A percentile compares a stretch with the other conserved stretches of the same genome.
These are phyloP conservation scores for Phaeoacremonium minimum DNA, from an alignment of 2,329 filamentous ascomycete species.

Conservation along the genomic window DNA sequence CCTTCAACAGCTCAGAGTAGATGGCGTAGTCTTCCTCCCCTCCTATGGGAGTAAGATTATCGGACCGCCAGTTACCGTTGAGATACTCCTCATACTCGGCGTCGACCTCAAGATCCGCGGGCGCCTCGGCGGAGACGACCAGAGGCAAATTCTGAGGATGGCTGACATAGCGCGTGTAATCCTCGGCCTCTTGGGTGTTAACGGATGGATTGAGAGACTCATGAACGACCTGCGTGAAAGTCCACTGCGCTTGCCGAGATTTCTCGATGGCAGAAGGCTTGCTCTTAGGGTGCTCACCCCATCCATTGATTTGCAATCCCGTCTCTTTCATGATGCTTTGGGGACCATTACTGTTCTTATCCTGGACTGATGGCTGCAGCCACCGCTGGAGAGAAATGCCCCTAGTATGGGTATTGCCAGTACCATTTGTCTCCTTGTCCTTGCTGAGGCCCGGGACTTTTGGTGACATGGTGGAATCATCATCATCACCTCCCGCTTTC, in stretches of 20 bases:
- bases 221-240: slow-evolving; percentile 78
- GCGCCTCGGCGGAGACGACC: slow-evolving; percentile 66
- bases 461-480: slow-evolving; percentile 25
- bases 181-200: slow-evolving; percentile 68
- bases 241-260: slow-evolving; percentile 80
- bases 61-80: slow-evolving; percentile 60
- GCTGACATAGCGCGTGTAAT: slow-evolving; percentile 83
- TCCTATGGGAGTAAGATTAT: slow-evolving; percentile 45
- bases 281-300: slow-evolving; percentile 28
- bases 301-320: slow-evolving; percentile 11
- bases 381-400: slow-evolving; percentile 57
- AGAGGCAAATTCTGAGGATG: slow-evolving; percentile 88
- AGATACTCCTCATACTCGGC: slow-evolving; percentile 79
- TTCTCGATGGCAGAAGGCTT: slow-evolving; percentile 67
- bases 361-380: slow-evolving; percentile 47
- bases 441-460: slow-evolving; percentile 10
- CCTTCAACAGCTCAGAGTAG: slow-evolving; percentile 72
- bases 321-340: slow-evolving; percentile 56
- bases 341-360: slow-evolving; percentile 20
- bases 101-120: slow-evolving; percentile 46
- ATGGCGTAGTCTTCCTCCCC: slow-evolving; percentile 67
- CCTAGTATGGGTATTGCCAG: slow-evolving; percentile 31
- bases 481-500: slow-evolving; percentile 29
- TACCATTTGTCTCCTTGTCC: too few species aligned
- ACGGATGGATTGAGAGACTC: slow-evolving; percentile 85